phyloP scores from a whole-genome alignment of 352 stramenopile species.

The Globisporangium paroecandrum region DNA sequence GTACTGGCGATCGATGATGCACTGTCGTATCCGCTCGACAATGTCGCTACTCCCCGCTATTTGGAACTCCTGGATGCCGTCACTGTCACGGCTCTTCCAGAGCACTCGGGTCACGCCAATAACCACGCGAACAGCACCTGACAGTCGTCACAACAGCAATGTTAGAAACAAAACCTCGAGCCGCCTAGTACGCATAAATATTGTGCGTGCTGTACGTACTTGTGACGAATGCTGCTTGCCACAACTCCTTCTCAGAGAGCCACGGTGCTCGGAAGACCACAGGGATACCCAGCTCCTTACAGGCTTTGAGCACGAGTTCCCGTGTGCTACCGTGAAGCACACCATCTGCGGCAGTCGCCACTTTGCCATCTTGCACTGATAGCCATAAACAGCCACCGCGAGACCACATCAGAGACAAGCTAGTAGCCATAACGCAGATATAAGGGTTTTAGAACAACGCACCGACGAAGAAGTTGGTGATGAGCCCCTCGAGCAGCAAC shows the following conservation, averaged over 20 bases:
- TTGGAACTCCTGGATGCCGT: slow-evolving; percentile 5
- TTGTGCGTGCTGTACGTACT: slow-evolving; percentile 33
- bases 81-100: not conserved
- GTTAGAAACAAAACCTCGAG: not conserved
- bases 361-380: slow-evolving; percentile 34
- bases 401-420: not conserved
- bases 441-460: slow-evolving; percentile 4
- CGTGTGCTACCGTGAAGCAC: slow-evolving; percentile 63
- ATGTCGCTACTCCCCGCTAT: not conserved
- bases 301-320: slow-evolving; percentile 59
- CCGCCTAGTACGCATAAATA: not conserved
- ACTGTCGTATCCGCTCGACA: slow-evolving; percentile 15
- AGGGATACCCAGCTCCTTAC: slow-evolving; percentile 48
- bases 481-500: slow-evolving; percentile 65
- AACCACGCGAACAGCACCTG: slow-evolving; percentile 18
- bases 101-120: slow-evolving; percentile 19
- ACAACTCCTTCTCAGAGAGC: slow-evolving; percentile 44
- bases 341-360: slow-evolving; percentile 44
- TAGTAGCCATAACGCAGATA: not conserved
- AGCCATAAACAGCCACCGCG: not conserved
- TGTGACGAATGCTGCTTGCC: slow-evolving; percentile 72
- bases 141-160: not conserved
- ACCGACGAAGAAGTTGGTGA: slow-evolving; percentile 83
- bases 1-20: slow-evolving; percentile 13
- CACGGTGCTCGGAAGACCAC: slow-evolving; percentile 51